These are phyloP conservation scores for Saccharomycopsis amapae DNA, from an alignment of 805 yeast genomes.

Conservation along the genomic window DNA sequence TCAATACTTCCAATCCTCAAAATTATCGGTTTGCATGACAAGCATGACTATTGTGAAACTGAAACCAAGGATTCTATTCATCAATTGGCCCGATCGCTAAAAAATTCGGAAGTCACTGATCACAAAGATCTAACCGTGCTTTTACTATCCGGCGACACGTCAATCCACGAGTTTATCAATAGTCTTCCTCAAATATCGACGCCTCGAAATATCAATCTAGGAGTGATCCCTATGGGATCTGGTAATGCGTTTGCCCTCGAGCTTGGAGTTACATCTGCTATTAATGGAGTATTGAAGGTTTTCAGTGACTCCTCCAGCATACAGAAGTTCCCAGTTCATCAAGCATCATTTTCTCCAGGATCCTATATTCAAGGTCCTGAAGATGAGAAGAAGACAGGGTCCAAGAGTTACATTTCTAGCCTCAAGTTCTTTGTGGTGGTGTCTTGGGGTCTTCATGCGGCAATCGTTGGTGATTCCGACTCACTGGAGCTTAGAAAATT, in stretches of 20 bases:
- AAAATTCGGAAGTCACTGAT: constrained; percentile 15
- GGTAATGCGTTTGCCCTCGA: constrained; percentile 69
- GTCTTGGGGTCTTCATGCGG: constrained; percentile 75
- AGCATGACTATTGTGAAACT: constrained; percentile 34
- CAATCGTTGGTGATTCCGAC: constrained; percentile 71
- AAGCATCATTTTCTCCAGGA: constrained; percentile 36
- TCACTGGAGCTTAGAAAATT: constrained; percentile 50
- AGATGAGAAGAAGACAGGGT: too few species aligned
- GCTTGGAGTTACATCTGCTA: constrained; percentile 31
- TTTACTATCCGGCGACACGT: constrained; percentile 69
- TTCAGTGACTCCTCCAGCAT: constrained; percentile 20
- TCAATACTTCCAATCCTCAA: constrained; percentile 36
- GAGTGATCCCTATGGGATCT: constrained; percentile 56
- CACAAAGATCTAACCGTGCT: constrained; percentile 37
- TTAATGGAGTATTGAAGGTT: constrained; percentile 28
- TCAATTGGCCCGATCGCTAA: constrained; percentile 27
- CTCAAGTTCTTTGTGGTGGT: constrained; percentile 45
- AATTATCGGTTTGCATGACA: constrained; percentile 25
- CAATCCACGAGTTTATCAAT: constrained; percentile 62
- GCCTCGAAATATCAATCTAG: constrained; percentile 2
- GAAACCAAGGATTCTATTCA: constrained; percentile 28
- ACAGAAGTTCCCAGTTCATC: constrained; percentile 39
- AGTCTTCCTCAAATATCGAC: constrained; percentile 24
- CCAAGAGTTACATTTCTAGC: constrained; percentile 5
- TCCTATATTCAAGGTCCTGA: constrained; percentile 29